Base-by-base conservation (phyloP, 768 basidiomycete species). In the Rhizopogon rudus region DNA sequence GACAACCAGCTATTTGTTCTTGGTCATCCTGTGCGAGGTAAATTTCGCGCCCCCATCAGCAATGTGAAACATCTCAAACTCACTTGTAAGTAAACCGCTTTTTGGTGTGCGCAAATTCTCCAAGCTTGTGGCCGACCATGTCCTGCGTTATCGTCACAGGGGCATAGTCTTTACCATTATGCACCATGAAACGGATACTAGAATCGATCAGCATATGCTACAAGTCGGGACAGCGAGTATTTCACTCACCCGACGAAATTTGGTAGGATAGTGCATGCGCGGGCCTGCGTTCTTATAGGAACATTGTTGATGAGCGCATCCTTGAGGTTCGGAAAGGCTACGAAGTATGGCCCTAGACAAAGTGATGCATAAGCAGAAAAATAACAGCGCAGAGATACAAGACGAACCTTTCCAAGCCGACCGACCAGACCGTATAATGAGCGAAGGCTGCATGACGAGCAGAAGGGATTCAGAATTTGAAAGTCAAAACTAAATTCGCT, bases 51-150 rank as follows among this genome's bases (percentile, higher is more conserved):
- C 7, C 2, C 14, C 35, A 13, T 37, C 13, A 13, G 13, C 13
- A 1, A 44, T 31, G 35, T 52, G 50, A 12, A 14, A 17, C 31
- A 28, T 12, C 12, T 42, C 22, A 48, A 57, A 84, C 91, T 67
- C 67, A 93, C 93, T 83, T 89, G 75, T 86, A 93, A 33, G 77
- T 81, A 70, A 94, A 95, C 53, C 81, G 82, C 71, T 93, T 94
- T 75, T 88, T 86, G 37, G 95, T 98, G 61, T 86, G 82, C 40
- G 93, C 76, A 70, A 98, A 98, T 77, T 98, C 94, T 52, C 96
- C 96, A 51, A 98, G 72, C 70, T 99, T 99, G 70, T 99, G 95
- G 0, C 96, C 96, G 1, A 99, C 93, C 96, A 98, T 98, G 70
- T 98, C 96, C 68, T 95, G 92, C 3, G 91, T 93, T 60, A 99